Evolutionary conservation across 2,329 filamentous ascomycete species (phyloP), one percentile per base, ranked within the genome.

Genomic region (Cercospora beticola): DNA sequence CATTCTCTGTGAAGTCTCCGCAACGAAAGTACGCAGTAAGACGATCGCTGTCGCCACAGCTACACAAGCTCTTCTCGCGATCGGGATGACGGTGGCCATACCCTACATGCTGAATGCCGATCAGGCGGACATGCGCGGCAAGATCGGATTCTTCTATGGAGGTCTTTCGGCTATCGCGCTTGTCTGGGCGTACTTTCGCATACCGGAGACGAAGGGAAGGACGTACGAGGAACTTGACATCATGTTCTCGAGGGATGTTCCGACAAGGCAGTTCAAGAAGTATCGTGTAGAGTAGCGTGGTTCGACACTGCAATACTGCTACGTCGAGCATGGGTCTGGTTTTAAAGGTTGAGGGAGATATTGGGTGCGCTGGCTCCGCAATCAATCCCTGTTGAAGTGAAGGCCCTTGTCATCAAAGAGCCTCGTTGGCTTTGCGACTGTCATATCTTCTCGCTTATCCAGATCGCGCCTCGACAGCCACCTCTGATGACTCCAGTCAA

Each of bases 401-500:
- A n/a, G n/a, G n/a, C n/a, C n/a, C n/a, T n/a, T n/a, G n/a, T n/a
- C n/a, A n/a, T n/a, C n/a, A n/a, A n/a, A n/a, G n/a, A n/a, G n/a
- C n/a, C n/a, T n/a, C n/a, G n/a, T n/a, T n/a, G n/a, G n/a, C n/a
- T n/a, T n/a, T n/a, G n/a, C n/a, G n/a, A n/a, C n/a, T n/a, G n/a
- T n/a, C 79, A 92, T 65, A 92, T 86, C 72, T 85, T 86, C 82
- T 94, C 92, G 77, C 89, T 97, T 59, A 97, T 88, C 91, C 93
- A 97, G 71, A 99, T 99, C 0, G 95, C 95, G 0, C 92, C 90
- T 71, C 92, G 87, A 80, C 95, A 99, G 1, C 95, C 95, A n/a
- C 91, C 88, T 64, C 94, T 86, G 75, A 99, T 97, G 7, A 94
- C 86, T 56, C 91, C 91, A 0, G 93, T 97, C 71, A 99, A 83